Evolutionary conservation across 1,284 basidiomycete genomes (phyloP).

Genomic region (Cutaneotrichosporon cavernicola): DNA sequence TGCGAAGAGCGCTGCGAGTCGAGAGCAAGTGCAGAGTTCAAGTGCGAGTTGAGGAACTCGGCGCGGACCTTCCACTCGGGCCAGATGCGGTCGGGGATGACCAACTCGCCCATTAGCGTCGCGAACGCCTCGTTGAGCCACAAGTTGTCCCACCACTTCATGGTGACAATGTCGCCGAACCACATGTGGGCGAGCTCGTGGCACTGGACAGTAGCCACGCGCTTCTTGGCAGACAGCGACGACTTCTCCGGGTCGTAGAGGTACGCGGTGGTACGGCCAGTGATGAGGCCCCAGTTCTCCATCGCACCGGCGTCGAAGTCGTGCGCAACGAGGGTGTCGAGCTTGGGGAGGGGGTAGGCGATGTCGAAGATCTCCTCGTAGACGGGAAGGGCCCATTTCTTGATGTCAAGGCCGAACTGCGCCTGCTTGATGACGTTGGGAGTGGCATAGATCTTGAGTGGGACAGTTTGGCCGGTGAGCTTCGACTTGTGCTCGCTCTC

Average conservation of each 20-base stretch:
- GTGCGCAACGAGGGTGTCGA: conserved; percentile 77
- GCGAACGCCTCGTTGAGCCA: conserved; percentile 78
- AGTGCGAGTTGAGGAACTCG: conserved; percentile 59
- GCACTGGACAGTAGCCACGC: conserved; percentile 63
- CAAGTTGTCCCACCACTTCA: conserved; percentile 91
- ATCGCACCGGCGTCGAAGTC: conserved; percentile 92
- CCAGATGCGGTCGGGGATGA: conserved; percentile 69
- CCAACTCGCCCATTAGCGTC: conserved; percentile 79
- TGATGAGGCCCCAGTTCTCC: conserved; percentile 96
- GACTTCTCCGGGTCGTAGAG: conserved; percentile 76
- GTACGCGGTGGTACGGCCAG: conserved; percentile 79
- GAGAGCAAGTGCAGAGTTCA: conserved; percentile 66
- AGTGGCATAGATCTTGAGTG: conserved; percentile 87
- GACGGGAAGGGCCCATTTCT: conserved; percentile 78
- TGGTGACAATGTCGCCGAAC: conserved; percentile 89
- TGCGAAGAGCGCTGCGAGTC: conserved; percentile 91
- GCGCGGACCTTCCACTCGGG: conserved; percentile 60
- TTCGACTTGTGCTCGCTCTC: conserved; percentile 77
- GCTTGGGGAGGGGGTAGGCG: conserved; percentile 87
- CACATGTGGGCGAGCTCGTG: conserved; percentile 56
- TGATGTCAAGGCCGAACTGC: conserved; percentile 78
- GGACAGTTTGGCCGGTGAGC: conserved; percentile 74
- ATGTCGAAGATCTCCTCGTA: conserved; percentile 92
- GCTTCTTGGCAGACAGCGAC: conserved; percentile 74
- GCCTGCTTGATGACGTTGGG: conserved; percentile 73